These are phyloP conservation scores for Venturia carpophila DNA, from an alignment of 2,329 filamentous ascomycete genomes.

Conservation along the genomic window DNA sequence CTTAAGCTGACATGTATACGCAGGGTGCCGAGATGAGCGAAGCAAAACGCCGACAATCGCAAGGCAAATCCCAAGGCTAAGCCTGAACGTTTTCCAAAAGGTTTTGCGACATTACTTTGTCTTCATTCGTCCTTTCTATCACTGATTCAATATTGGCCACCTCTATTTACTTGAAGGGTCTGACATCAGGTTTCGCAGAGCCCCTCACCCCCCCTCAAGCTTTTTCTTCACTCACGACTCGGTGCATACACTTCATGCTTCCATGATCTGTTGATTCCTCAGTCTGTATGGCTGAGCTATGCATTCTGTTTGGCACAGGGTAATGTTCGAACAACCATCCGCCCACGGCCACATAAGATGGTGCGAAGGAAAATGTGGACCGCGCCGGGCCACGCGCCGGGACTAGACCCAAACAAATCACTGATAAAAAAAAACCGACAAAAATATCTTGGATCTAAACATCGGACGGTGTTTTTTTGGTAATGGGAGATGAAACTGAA, in stretches of 20 bases:
- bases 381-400: background rate
- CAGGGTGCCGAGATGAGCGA: slow-evolving; percentile 14
- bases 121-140: background rate
- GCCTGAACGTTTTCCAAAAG: background rate
- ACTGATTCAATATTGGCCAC: background rate
- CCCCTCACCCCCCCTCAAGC: background rate
- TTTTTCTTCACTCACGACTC: background rate
- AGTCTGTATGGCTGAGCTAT: background rate
- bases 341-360: background rate
- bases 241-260: background rate
- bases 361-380: background rate
- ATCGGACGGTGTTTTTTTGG: slow-evolving; percentile 5
- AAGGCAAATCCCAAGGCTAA: background rate
- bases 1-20: background rate
- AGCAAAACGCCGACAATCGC: slow-evolving; percentile 11
- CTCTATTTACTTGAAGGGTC: background rate
- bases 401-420: background rate
- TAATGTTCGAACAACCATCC: background rate
- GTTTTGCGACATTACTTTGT: background rate
- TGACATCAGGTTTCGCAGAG: slow-evolving; percentile 8
- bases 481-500: background rate
- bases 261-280: background rate
- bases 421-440: slow-evolving; percentile 1
- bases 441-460: slow-evolving; percentile 12
- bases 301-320: background rate